A percentile compares a stretch with the other conserved stretches of the same genome.
Conservation (phyloP, 1,284 basidiomycete species). For the Ceratobasidium sp. region DNA sequence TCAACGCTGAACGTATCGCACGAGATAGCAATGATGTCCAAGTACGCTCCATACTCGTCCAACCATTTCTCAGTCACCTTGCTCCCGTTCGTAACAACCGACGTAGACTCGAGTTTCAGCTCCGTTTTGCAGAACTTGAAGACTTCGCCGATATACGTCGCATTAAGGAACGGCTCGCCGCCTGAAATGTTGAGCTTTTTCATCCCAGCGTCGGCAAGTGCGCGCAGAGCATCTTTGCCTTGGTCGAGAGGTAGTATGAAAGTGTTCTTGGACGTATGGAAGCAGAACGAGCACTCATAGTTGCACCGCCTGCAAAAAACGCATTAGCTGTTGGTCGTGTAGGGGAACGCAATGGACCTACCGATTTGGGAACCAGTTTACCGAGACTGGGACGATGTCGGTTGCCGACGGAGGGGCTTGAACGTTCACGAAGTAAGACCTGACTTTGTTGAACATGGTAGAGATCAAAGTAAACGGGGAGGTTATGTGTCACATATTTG, state of each 20-base stretch:
- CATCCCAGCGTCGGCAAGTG: constrained; percentile 60
- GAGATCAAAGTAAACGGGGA: too few relatives aligned
- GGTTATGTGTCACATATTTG: too few relatives aligned
- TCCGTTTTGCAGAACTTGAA: constrained; percentile 62
- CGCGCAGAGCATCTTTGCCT: constrained; percentile 58
- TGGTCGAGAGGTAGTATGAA: constrained; percentile 58
- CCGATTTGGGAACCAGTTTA: constrained; percentile 49
- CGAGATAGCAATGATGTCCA: constrained; percentile 63
- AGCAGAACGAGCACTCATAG: constrained; percentile 59
- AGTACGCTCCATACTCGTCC: constrained; percentile 59
- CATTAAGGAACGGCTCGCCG: constrained; percentile 61
- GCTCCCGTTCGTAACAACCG: constrained; percentile 61
- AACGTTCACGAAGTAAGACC: constrained; percentile 18
- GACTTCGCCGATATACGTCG: constrained; percentile 59
- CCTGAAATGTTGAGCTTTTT: constrained; percentile 63
- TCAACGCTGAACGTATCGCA: constrained; percentile 62
- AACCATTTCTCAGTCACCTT: constrained; percentile 63
- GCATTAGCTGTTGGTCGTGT: neutral
- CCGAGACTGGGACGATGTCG: constrained; percentile 42
- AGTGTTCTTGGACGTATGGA: constrained; percentile 60
- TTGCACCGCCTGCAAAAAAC: constrained; percentile 26
- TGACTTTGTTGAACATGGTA: constrained; percentile 23
- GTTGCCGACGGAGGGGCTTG: constrained; percentile 14
- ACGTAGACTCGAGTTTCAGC: constrained; percentile 59
- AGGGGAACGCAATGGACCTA: neutral